Percentiles rank a stretch among this genome's conserved stretches.
Evolutionary conservation across 2,329 filamentous ascomycete species (phyloP).

Genomic region (Beauveria brongniartii): DNA sequence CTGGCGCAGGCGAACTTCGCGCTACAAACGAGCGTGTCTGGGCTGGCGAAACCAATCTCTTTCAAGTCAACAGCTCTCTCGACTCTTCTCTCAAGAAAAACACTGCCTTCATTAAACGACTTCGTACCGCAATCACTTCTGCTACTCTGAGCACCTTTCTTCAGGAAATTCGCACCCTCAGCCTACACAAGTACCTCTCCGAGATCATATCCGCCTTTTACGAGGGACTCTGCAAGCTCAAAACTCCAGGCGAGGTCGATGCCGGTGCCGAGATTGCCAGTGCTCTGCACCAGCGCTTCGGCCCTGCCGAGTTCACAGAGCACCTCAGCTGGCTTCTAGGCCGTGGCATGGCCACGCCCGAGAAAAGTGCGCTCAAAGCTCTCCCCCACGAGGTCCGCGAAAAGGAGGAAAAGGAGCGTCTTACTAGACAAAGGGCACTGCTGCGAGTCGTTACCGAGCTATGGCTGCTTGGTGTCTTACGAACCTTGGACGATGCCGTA

Average conservation of each 20-base stretch:
- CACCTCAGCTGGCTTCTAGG: conserved; percentile 89
- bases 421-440: conserved; percentile 76
- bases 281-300: conserved; percentile 92
- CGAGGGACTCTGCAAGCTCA: conserved; percentile 86
- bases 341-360: conserved; percentile 82
- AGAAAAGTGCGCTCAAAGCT: conserved; percentile 73
- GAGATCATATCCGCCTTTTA: conserved; percentile 95
- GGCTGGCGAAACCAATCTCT: conserved; percentile 83
- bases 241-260: conserved; percentile 83
- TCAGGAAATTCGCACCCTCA: conserved; percentile 82
- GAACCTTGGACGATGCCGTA: conserved; percentile 64
- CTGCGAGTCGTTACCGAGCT: conserved; percentile 88
- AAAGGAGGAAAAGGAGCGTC: conserved; percentile 89
- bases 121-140: conserved; percentile 80
- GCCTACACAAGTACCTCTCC: conserved; percentile 91
- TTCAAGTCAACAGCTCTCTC: conserved; percentile 68
- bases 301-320: conserved; percentile 80
- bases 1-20: conserved; percentile 70
- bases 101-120: conserved; percentile 92
- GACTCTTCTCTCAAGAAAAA: conserved; percentile 98
- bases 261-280: conserved; percentile 89
- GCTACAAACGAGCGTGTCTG: conserved; percentile 80
- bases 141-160: conserved; percentile 76
- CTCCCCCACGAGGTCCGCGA: conserved; percentile 77
- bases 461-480: conserved; percentile 84